Evolutionary conservation across 768 basidiomycete genomes (phyloP).

Genomic region (Russula lepida): DNA sequence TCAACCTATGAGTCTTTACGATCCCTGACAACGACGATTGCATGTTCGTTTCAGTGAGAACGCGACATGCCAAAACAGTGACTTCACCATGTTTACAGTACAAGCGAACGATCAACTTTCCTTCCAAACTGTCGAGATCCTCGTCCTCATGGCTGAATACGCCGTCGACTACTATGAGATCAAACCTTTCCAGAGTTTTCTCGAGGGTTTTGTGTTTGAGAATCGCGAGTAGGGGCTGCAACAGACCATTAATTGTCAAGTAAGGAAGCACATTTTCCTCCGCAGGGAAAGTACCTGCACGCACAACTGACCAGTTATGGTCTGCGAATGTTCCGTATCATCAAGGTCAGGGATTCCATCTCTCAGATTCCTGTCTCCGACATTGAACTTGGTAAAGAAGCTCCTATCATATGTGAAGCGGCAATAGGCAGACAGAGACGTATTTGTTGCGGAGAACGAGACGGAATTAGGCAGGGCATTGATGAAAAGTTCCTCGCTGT

Average conservation of each 20-base stretch:
- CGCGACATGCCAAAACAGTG: background rate
- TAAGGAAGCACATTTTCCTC: background rate
- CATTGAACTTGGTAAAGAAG: conserved; percentile 63
- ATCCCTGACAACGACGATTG: conserved; percentile 42
- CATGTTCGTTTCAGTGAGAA: conserved; percentile 4
- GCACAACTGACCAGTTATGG: conserved; percentile 56
- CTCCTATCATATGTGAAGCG: conserved; percentile 59
- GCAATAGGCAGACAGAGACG: conserved; percentile 74
- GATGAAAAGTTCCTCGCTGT: conserved; percentile 73
- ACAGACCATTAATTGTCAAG: conserved; percentile 27
- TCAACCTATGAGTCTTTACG: conserved; percentile 70
- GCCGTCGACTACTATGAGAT: conserved; percentile 57
- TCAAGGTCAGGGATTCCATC: conserved; percentile 20
- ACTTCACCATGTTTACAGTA: conserved; percentile 75
- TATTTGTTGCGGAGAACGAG: conserved; percentile 66
- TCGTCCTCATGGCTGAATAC: conserved; percentile 35
- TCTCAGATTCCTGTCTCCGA: conserved; percentile 27
- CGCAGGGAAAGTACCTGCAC: conserved; percentile 44
- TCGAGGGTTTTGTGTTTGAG: conserved; percentile 67
- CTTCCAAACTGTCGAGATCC: conserved; percentile 56
- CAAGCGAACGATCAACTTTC: conserved; percentile 60
- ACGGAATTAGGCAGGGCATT: conserved; percentile 53
- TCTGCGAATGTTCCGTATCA: conserved; percentile 32
- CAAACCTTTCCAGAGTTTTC: conserved; percentile 69
- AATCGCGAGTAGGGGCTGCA: conserved; percentile 58